phyloP scores from a whole-genome alignment of 148 eudicot genomes.

The Chenopodium quinoa region DNA sequence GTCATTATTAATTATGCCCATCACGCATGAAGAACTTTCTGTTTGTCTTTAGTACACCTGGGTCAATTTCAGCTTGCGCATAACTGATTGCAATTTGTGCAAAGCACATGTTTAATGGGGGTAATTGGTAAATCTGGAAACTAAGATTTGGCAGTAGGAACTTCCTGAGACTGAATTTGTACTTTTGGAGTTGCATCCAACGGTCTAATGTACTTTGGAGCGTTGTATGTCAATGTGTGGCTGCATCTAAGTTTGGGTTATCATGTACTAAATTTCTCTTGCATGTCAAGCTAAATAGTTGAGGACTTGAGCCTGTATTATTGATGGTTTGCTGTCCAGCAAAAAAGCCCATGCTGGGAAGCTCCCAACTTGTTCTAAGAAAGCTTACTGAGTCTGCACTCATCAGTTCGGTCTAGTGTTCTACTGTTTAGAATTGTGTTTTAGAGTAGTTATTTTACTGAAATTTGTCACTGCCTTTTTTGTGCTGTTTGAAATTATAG shows the following conservation, averaged over 20 bases:
- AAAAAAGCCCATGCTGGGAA: background rate
- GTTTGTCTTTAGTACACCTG: too few relatives aligned
- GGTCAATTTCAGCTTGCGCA: too few relatives aligned
- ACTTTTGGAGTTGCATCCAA: background rate
- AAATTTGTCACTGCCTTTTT: too few relatives aligned
- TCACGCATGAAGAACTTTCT: too few relatives aligned
- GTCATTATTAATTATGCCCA: too few relatives aligned
- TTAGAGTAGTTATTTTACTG: background rate
- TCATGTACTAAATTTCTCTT: background rate
- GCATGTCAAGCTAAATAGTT: background rate
- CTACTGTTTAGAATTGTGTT: background rate
- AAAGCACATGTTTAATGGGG: too few relatives aligned
- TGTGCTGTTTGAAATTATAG: too few relatives aligned
- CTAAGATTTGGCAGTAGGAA: too few relatives aligned
- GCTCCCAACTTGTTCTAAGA: too few relatives aligned
- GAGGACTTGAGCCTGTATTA: background rate
- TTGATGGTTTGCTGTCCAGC: background rate
- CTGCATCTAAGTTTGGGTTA: background rate
- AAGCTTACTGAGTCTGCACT: background rate
- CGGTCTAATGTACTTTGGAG: background rate
- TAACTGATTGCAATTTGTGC: too few relatives aligned
- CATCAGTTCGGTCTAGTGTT: background rate
- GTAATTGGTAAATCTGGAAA: too few relatives aligned
- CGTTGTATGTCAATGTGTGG: background rate
- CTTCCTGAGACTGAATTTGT: background rate